phyloP scores from a whole-genome alignment of 768 basidiomycete genomes.

The Pholiota microspora region DNA sequence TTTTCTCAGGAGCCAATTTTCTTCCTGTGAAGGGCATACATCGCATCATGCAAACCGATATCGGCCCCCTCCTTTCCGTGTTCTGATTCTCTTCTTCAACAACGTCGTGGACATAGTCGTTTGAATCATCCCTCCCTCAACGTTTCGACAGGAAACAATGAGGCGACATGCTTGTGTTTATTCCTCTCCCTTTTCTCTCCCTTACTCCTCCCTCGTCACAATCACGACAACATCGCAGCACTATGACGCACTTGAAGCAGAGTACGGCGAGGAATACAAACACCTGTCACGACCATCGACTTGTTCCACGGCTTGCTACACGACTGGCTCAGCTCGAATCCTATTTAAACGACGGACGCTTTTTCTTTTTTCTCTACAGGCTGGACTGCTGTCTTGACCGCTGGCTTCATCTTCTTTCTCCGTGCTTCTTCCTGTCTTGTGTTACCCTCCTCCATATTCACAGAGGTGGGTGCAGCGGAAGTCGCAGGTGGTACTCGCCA shows the following conservation, averaged over 20 bases:
- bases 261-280: constrained; percentile 14
- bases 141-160: constrained; percentile 16
- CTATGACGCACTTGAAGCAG: constrained; percentile 13
- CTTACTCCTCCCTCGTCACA: constrained; percentile 14
- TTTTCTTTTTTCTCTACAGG: constrained; percentile 39
- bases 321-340: constrained; percentile 14
- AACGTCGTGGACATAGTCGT: constrained; percentile 22
- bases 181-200: constrained; percentile 5
- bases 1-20: constrained; percentile 10
- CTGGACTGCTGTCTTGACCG: constrained; percentile 4
- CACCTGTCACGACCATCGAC: constrained; percentile 20
- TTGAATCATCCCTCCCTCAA: constrained; percentile 12
- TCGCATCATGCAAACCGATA: constrained; percentile 22
- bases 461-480: not conserved
- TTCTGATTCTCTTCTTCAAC: constrained; percentile 6
- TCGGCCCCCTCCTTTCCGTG: constrained; percentile 21
- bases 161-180: constrained; percentile 1
- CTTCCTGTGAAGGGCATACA: constrained; percentile 9
- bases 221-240: constrained; percentile 8
- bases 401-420: constrained; percentile 6
- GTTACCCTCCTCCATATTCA: not conserved
- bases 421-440: constrained; percentile 9
- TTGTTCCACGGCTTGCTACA: constrained; percentile 22
- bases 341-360: constrained; percentile 70
- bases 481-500: not conserved